These are phyloP conservation scores for Tricholomella constricta DNA, from an alignment of 768 basidiomycete genomes.

Conservation along the genomic window DNA sequence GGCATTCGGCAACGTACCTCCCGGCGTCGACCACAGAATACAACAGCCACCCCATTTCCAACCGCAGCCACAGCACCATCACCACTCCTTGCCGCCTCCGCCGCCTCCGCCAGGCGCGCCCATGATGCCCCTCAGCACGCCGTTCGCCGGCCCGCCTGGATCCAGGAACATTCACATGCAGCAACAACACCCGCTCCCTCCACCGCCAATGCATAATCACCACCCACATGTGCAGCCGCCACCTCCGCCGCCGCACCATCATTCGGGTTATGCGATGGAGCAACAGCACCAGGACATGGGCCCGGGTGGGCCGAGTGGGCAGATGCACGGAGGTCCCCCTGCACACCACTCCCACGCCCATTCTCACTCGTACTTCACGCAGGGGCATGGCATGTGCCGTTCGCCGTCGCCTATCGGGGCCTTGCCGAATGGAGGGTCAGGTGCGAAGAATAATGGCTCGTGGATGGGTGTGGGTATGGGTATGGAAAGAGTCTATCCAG, in stretches of 20 bases:
- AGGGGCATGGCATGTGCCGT: slow-evolving; percentile 25
- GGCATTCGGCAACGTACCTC: neutral
- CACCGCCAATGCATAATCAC: slow-evolving; percentile 13
- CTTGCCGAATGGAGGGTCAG: slow-evolving; percentile 28
- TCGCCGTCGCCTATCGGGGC: slow-evolving; percentile 41
- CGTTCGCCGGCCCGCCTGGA: slow-evolving; percentile 16
- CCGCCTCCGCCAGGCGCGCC: neutral
- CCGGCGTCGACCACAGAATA: slow-evolving; percentile 7
- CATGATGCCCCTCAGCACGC: slow-evolving; percentile 7
- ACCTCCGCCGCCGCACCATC: slow-evolving; percentile 12
- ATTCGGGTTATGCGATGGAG: slow-evolving; percentile 16
- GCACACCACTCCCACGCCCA: slow-evolving; percentile 9
- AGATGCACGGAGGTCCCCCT: slow-evolving; percentile 2
- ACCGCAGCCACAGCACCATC: slow-evolving; percentile 11
- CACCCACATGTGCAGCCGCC: slow-evolving; percentile 7
- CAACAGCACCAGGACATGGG: slow-evolving; percentile 11
- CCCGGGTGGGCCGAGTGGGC: neutral
- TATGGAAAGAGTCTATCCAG: slow-evolving; percentile 22
- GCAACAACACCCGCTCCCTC: slow-evolving; percentile 4
- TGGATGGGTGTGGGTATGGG: slow-evolving; percentile 40
- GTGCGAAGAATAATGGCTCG: slow-evolving; percentile 32
- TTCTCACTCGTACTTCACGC: slow-evolving; percentile 14
- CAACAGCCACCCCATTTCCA: slow-evolving; percentile 5
- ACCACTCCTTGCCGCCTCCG: slow-evolving; percentile 10
- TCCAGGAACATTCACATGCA: slow-evolving; percentile 22